Percentiles rank a stretch among this genome's conserved stretches.
Conservation (phyloP, 2,329 filamentous ascomycete species). For the Hypoxylon sp. region DNA sequence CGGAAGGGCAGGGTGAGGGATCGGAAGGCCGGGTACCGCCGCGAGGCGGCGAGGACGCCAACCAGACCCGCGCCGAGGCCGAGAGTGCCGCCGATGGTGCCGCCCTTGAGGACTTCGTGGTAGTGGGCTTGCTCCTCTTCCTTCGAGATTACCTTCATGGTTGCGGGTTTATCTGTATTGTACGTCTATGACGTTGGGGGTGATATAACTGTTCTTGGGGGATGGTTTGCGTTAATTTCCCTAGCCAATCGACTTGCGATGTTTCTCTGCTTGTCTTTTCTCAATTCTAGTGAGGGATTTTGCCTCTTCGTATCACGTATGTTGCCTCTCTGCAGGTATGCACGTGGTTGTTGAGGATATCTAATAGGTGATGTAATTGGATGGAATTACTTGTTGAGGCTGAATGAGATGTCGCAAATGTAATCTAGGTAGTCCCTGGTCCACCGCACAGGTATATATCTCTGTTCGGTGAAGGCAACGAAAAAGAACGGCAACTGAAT, state of each 20-base stretch:
- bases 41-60: conserved; percentile 76
- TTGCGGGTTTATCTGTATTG: conserved; percentile 49
- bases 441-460: conserved; percentile 21
- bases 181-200: background rate
- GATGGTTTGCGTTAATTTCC: background rate
- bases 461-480: background rate
- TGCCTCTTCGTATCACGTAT: conserved; percentile 1
- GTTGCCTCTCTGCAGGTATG: conserved; percentile 4
- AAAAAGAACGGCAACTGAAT: conserved; percentile 12
- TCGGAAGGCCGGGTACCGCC: conserved; percentile 82
- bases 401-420: conserved; percentile 16
- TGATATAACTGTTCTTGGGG: background rate
- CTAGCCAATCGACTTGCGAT: background rate
- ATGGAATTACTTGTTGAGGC: conserved; percentile 9
- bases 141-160: conserved; percentile 95
- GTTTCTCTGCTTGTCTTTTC: background rate
- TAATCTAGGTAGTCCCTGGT: conserved; percentile 14
- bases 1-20: conserved; percentile 89
- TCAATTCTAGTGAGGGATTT: conserved; percentile 21
- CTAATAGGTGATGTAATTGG: conserved; percentile 18
- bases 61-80: conserved; percentile 76
- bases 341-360: conserved; percentile 26
- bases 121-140: conserved; percentile 94
- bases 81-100: conserved; percentile 76
- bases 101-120: conserved; percentile 82